These are phyloP conservation scores for Paecilomyces formosus DNA, from an alignment of 2,329 filamentous ascomycete genomes.

Conservation along the genomic window DNA sequence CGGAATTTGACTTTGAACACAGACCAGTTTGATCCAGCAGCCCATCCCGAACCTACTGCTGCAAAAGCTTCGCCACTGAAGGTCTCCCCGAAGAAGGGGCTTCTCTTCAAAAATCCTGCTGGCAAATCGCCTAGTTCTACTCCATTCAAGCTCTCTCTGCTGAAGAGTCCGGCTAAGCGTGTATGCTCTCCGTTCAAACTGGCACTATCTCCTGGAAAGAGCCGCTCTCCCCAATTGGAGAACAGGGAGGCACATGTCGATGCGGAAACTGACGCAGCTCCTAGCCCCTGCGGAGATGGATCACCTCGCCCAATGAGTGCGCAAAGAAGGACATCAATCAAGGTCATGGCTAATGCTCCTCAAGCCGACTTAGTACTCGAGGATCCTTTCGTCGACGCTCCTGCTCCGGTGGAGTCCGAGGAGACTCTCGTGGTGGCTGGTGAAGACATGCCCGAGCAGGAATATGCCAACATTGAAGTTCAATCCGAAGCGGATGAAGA, in stretches of 20 bases:
- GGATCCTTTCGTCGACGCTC: constrained; percentile 6
- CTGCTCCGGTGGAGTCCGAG: neutral
- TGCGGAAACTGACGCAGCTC: neutral
- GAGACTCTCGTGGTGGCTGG: constrained; percentile 1
- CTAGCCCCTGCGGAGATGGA: neutral
- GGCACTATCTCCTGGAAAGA: neutral
- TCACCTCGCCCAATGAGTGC: neutral
- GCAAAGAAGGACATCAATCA: neutral
- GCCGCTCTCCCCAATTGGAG: neutral
- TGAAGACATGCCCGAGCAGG: neutral
- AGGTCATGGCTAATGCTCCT: neutral
- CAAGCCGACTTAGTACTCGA: constrained; percentile 1
- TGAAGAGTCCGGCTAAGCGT: constrained; percentile 39
- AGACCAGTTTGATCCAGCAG: constrained; percentile 12
- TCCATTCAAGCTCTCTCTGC: constrained; percentile 28
- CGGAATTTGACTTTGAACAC: constrained; percentile 20
- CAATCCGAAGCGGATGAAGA: constrained; percentile 11
- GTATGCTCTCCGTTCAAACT: constrained; percentile 8
- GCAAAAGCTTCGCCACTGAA: constrained; percentile 32
- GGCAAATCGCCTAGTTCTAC: constrained; percentile 22
- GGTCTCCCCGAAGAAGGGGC: constrained; percentile 35
- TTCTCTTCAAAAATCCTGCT: constrained; percentile 18
- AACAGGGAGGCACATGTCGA: neutral
- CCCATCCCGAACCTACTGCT: constrained; percentile 20
- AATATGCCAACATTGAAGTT: constrained; percentile 1